Evolutionary conservation across 257 asterid genomes (phyloP).

Genomic region (Schizonepeta tenuifolia): DNA sequence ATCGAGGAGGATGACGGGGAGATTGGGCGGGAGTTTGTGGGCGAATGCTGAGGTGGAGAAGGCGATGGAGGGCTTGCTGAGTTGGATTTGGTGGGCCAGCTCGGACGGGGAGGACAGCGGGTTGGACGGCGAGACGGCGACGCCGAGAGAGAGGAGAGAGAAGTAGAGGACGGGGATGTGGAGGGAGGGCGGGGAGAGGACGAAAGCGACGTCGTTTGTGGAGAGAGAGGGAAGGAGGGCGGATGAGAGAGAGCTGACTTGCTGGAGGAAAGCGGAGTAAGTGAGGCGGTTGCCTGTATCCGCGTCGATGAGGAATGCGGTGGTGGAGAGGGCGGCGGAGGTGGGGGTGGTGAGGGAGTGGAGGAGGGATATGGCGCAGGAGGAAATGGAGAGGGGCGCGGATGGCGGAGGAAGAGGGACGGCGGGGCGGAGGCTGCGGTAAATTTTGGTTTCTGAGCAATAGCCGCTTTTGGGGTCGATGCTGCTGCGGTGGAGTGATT

Average conservation of each 20-base stretch:
- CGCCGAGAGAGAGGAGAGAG: constrained; percentile 78
- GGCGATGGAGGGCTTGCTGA: constrained; percentile 60
- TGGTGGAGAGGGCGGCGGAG: constrained; percentile 52
- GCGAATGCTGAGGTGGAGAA: constrained; percentile 53
- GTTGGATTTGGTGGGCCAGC: constrained; percentile 59
- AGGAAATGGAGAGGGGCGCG: constrained; percentile 55
- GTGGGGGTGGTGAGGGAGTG: constrained; percentile 46
- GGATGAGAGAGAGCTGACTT: constrained; percentile 56
- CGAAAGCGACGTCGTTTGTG: constrained; percentile 63
- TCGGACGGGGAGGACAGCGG: constrained; percentile 70
- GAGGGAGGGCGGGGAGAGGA: constrained; percentile 71
- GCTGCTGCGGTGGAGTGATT: not conserved
- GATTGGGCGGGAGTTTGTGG: constrained; percentile 47
- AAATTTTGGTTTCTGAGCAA: constrained; percentile 53
- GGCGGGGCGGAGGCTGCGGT: constrained; percentile 57
- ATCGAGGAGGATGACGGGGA: constrained; percentile 54
- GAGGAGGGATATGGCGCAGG: constrained; percentile 64
- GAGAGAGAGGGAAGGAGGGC: constrained; percentile 52
- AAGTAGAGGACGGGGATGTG: constrained; percentile 76
- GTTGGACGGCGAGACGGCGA: constrained; percentile 73
- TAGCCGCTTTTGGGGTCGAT: constrained; percentile 58
- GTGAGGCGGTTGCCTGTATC: constrained; percentile 50
- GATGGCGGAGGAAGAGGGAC: constrained; percentile 60
- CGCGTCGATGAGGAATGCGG: constrained; percentile 81
- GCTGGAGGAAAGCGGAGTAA: constrained; percentile 63